A percentile compares a stretch with the other conserved stretches of the same genome.
These are phyloP conservation scores for Cardamine resedifolia DNA, from an alignment of 345 rosid genomes.

Conservation along the genomic window DNA sequence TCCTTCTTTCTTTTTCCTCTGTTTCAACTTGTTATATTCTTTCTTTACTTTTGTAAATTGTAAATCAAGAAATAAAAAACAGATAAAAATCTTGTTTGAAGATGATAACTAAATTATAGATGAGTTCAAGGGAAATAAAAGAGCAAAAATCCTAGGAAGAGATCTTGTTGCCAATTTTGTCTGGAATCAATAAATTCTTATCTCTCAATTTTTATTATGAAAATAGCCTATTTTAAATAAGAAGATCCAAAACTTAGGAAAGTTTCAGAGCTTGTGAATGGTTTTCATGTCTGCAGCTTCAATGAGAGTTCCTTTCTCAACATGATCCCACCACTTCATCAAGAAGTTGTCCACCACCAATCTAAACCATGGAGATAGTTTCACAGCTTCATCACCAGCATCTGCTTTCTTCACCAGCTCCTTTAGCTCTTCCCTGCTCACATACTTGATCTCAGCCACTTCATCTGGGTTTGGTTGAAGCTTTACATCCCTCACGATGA, in stretches of 20 bases:
- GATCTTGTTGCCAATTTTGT: background rate
- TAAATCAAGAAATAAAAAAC: background rate
- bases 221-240: no score
- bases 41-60: background rate
- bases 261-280: constrained; percentile 58
- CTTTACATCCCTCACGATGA: constrained; percentile 75
- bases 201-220: background rate
- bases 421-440: constrained; percentile 70
- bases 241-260: background rate
- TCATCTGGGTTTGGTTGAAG: constrained; percentile 83
- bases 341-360: constrained; percentile 91
- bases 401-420: constrained; percentile 89
- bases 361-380: constrained; percentile 95
- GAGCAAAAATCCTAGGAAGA: background rate
- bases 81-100: background rate
- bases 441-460: constrained; percentile 76
- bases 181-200: background rate
- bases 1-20: background rate
- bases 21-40: background rate
- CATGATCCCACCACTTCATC: constrained; percentile 95
- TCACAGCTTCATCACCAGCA: constrained; percentile 79
- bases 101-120: background rate
- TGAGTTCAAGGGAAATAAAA: background rate
- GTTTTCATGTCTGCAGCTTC: constrained; percentile 74
- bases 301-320: constrained; percentile 66